Conservation (phyloP, 1,284 basidiomycete species). For the Apiotrichum mycotoxinovorans region DNA sequence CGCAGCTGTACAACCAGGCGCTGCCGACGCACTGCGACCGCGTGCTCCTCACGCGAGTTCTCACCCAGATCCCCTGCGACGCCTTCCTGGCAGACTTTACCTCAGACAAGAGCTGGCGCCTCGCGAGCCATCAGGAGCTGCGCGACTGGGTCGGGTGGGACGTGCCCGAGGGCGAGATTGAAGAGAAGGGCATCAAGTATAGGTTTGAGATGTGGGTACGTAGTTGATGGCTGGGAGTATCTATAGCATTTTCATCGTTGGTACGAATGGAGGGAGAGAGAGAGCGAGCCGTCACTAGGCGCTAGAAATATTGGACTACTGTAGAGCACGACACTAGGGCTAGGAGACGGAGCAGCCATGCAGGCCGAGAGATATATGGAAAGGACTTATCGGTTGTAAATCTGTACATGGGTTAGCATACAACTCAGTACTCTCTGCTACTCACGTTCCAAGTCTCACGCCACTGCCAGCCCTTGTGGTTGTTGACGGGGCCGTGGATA, state of each 20-base stretch:
- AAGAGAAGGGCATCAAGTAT: constrained; percentile 76
- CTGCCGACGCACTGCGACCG: constrained; percentile 65
- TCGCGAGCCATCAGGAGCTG: constrained; percentile 61
- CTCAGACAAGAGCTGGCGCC: constrained; percentile 56
- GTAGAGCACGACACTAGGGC: too few species aligned
- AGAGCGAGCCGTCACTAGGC: too few species aligned
- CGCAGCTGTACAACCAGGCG: constrained; percentile 72
- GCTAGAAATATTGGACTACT: too few species aligned
- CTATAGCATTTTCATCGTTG: constrained; percentile 14
- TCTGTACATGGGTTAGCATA: constrained; percentile 13
- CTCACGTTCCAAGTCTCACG: constrained; percentile 52
- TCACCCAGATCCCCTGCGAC: constrained; percentile 74
- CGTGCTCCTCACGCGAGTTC: constrained; percentile 80
- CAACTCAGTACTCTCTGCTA: not conserved
- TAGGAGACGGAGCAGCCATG: too few species aligned
- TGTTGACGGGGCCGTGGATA: constrained; percentile 74
- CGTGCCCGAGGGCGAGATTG: constrained; percentile 68
- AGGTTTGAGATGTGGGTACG: constrained; percentile 90
- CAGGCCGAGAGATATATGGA: too few species aligned
- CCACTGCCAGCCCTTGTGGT: constrained; percentile 76
- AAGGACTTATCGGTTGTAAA: constrained; percentile 23
- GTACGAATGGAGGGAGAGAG: not conserved
- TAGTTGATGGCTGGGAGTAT: not conserved
- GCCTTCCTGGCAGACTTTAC: constrained; percentile 77
- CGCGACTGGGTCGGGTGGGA: constrained; percentile 72